Evolutionary conservation across 208 protist genomes (phyloP).

Genomic region (Borovskyia barvae): DNA sequence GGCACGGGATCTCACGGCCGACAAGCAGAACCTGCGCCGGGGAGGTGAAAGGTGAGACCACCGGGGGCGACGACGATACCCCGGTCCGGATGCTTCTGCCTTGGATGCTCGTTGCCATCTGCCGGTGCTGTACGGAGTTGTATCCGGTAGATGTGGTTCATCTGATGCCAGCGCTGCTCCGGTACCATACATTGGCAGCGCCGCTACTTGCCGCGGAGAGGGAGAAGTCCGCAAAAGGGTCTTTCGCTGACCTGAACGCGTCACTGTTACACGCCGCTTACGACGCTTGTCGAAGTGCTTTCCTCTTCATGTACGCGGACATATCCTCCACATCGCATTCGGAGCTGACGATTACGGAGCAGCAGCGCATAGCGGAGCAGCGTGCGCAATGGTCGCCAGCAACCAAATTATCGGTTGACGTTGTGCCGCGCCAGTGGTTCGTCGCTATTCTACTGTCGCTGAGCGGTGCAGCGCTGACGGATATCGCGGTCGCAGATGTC

Average conservation of each 20-base stretch:
- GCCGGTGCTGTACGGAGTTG: slow-evolving; percentile 31
- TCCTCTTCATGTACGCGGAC: slow-evolving; percentile 64
- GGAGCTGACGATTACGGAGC: slow-evolving; percentile 5
- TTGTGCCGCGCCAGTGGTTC: slow-evolving; percentile 51
- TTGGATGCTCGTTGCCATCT: slow-evolving; percentile 54
- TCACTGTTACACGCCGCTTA: slow-evolving; percentile 57
- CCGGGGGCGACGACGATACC: background rate
- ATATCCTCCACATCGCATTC: background rate
- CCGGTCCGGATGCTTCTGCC: slow-evolving; percentile 35
- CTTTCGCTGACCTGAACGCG: background rate
- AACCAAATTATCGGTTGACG: slow-evolving; percentile 39
- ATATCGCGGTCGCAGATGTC: slow-evolving; percentile 42
- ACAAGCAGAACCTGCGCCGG: no score
- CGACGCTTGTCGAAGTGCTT: slow-evolving; percentile 65
- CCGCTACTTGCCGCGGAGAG: background rate
- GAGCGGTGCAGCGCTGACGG: slow-evolving; percentile 34
- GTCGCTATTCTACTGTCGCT: slow-evolving; percentile 48
- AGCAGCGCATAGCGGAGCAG: slow-evolving; percentile 2
- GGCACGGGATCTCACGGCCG: no score
- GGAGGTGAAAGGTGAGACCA: no score
- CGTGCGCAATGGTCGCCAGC: slow-evolving; percentile 47
- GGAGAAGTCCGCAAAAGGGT: background rate
- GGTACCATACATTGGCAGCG: slow-evolving; percentile 33
- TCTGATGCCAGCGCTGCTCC: slow-evolving; percentile 43
- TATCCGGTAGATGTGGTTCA: slow-evolving; percentile 77